These are phyloP conservation scores for Fraxinus angustifolia DNA, from an alignment of 305 asterid species.

Conservation along the genomic window DNA sequence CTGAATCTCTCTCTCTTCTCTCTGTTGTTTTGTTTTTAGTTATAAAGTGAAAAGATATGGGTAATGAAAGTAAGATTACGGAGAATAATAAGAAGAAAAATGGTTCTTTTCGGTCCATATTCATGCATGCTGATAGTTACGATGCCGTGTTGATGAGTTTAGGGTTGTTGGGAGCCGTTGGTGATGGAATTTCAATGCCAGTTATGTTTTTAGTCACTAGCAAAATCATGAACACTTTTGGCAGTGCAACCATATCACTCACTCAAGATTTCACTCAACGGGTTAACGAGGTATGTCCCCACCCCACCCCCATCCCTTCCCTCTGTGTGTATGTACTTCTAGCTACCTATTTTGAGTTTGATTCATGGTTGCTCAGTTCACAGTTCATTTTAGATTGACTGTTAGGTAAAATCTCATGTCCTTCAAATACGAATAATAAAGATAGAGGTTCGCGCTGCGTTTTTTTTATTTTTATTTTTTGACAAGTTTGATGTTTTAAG, in stretches of 20 bases:
- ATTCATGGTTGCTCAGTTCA: not conserved
- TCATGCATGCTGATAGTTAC: slow-evolving; percentile 75
- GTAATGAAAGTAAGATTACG: not conserved
- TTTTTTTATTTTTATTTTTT: not conserved
- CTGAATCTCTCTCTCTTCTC: not conserved
- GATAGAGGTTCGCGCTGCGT: not conserved
- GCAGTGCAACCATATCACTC: slow-evolving; percentile 30
- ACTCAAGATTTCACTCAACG: slow-evolving; percentile 36
- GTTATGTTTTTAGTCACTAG: slow-evolving; percentile 62
- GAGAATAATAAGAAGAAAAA: slow-evolving; percentile 16
- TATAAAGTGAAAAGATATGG: not conserved
- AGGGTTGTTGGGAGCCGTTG: slow-evolving; percentile 66
- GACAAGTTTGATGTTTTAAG: not conserved
- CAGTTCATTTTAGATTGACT: not conserved
- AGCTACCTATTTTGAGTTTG: not conserved
- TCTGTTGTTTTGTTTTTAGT: not conserved
- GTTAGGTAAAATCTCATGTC: not conserved
- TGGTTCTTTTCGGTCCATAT: slow-evolving; percentile 43
- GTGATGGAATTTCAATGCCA: slow-evolving; percentile 79
- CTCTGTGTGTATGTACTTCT: not conserved
- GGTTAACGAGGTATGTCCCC: slow-evolving; percentile 54
- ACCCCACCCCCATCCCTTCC: not conserved
- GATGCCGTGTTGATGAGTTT: slow-evolving; percentile 58
- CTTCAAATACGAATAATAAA: not conserved
- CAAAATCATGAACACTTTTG: slow-evolving; percentile 73